phyloP scores from a whole-genome alignment of 768 basidiomycete genomes.

The Pleurotus giganteus region DNA sequence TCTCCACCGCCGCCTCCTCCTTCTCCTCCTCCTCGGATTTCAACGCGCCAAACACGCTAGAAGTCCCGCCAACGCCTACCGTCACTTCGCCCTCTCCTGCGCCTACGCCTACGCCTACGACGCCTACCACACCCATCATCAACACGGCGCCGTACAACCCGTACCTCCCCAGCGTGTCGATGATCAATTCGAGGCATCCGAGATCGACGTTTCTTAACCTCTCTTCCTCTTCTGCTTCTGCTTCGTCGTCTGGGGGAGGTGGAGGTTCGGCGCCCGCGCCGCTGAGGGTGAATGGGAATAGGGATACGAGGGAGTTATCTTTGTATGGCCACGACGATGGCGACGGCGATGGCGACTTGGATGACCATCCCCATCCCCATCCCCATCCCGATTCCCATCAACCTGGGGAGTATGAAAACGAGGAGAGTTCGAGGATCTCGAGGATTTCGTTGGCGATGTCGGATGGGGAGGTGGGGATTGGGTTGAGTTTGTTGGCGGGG shows the following conservation, averaged over 20 bases:
- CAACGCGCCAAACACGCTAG: constrained; percentile 9
- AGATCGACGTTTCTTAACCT: not conserved
- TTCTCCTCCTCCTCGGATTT: constrained; percentile 21
- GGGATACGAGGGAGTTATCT: no score
- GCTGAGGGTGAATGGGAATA: no score
- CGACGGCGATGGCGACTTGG: constrained; percentile 9
- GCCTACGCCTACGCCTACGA: constrained; percentile 10
- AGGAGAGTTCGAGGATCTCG: not conserved
- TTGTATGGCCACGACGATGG: no score
- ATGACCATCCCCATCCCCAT: constrained; percentile 18
- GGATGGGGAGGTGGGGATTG: constrained; percentile 68
- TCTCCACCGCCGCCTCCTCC: constrained; percentile 16
- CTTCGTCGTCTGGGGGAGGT: not conserved
- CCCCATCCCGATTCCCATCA: no score
- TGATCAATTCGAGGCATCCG: not conserved
- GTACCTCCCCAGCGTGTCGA: not conserved
- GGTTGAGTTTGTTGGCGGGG: constrained; percentile 60
- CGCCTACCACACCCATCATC: constrained; percentile 11
- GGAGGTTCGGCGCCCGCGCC: no score
- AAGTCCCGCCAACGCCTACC: constrained; percentile 16
- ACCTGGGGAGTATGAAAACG: constrained; percentile 17
- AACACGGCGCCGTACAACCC: constrained; percentile 3
- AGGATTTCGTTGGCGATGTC: constrained; percentile 39
- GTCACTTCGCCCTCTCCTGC: constrained; percentile 22
- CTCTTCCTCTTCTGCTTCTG: not conserved